Evolutionary conservation across 495 filamentous ascomycete genomes (phyloP), one percentile per base, ranked within the genome.

Genomic region (Penicillium psychrofluorescens): DNA sequence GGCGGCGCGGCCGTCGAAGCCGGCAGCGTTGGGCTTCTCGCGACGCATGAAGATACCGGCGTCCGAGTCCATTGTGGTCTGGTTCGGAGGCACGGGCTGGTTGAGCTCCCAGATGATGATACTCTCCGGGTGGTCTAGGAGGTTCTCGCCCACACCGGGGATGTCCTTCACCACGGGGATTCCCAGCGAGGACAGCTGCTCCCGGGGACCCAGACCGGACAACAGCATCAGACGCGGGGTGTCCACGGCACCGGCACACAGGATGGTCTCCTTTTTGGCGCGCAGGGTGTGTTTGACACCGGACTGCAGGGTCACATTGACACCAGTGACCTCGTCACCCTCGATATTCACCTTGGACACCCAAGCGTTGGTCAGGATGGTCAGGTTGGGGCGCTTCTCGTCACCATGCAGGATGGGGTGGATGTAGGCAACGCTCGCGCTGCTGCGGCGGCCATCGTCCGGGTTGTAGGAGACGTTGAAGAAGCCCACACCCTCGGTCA

Each of bases 91-190:
- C 6, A 89, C 83, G 14, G 85, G 80, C 32, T 72, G 75, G 62
- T 88, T 86, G 56, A 91, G 75, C 62, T 90, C 84, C 85, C 85
- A 90, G 63, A 91, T 82, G 46, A 88, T 87, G 62, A 86, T 86
- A 49, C 68, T 80, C 56, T 89, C 84, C 1, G 83, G 82, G 61
- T 90, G 85, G 56, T 90, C 85, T 30, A 86, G 64, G 11, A 92
- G 70, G 64, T 90, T 84, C 66, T 89, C 79, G 45, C 88, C 88
- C 4, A 95, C 80, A 59, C 83, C 84, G 28, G 84, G 81, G 42
- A 90, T 75, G 44, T 88, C 76, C 55, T 81, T 78, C 8, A 86
- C 61, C 5, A 89, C 77, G 22, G 78, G 75, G 47, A 95, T 90
- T 9, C 65, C 68, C 45, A 88, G 73, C 15, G 67, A 62, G 22